A percentile compares a stretch with the other conserved stretches of the same genome.
Evolutionary conservation across 1,139 yeast species (phyloP).

Genomic region (Lizanozyma gosingica): DNA sequence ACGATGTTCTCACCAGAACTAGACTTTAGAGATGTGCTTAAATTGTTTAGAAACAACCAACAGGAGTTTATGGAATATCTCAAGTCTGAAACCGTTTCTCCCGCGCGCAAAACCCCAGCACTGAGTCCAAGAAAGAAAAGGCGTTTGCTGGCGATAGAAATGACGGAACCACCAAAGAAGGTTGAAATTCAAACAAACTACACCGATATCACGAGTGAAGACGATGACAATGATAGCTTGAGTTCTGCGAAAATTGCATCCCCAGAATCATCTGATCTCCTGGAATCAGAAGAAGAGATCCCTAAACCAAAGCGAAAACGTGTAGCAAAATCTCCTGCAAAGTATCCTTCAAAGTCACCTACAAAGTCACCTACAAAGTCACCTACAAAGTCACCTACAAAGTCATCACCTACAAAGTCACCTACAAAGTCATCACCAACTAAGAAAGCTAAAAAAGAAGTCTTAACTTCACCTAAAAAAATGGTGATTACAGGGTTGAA

Average conservation of each 20-base stretch:
- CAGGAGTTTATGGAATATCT: constrained; percentile 17
- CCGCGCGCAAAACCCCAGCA: neutral
- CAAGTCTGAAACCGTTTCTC: constrained; percentile 15
- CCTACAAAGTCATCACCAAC: constrained; percentile 7
- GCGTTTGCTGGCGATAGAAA: neutral
- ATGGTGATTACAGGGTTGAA: constrained; percentile 11
- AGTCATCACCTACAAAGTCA: constrained; percentile 7
- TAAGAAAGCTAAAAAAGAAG: constrained; percentile 11
- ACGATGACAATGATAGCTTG: neutral
- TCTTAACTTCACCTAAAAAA: neutral
- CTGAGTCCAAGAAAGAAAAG: constrained; percentile 2
- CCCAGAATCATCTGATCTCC: constrained; percentile 1
- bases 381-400: constrained; percentile 2
- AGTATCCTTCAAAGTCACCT: too few relatives aligned
- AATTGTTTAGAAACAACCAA: constrained; percentile 14
- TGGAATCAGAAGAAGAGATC: constrained; percentile 2
- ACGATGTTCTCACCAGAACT: constrained; percentile 22
- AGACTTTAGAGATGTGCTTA: constrained; percentile 24
- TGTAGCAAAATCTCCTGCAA: neutral
- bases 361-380: constrained; percentile 8
- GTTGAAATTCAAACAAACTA: neutral
- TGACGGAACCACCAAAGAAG: neutral
- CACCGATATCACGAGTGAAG: neutral
- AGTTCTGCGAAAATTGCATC: neutral
- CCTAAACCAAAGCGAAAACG: constrained; percentile 1